Evolutionary conservation across 2,329 filamentous ascomycete genomes (phyloP).

Genomic region (Cryoendolithus antarcticus): DNA sequence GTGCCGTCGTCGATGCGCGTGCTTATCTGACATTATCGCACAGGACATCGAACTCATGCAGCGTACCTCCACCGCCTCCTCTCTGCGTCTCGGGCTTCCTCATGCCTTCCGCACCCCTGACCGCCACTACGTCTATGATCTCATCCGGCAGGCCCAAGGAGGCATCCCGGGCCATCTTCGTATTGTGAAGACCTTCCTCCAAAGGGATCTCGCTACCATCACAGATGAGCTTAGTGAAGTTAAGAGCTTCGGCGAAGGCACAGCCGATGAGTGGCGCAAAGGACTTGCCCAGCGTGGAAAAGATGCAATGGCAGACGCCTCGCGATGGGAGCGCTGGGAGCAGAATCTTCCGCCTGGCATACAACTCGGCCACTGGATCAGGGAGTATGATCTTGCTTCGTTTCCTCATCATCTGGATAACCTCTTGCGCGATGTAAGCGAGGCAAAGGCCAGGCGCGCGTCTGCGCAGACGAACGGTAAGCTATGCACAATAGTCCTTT

Average conservation of each 20-base stretch:
- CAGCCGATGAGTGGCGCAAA: conserved; percentile 67
- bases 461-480: too few relatives aligned
- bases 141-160: conserved; percentile 41
- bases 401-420: conserved; percentile 13
- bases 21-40: conserved; percentile 10
- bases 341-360: conserved; percentile 20
- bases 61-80: conserved; percentile 45
- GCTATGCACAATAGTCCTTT: too few relatives aligned
- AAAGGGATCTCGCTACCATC: conserved; percentile 49
- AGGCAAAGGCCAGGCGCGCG: too few relatives aligned
- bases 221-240: conserved; percentile 51
- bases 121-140: conserved; percentile 46
- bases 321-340: conserved; percentile 67
- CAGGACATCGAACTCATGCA: conserved; percentile 57
- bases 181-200: conserved; percentile 55
- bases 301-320: conserved; percentile 46
- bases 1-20: conserved; percentile 5
- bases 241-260: conserved; percentile 52
- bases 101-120: conserved; percentile 54
- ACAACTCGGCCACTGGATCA: conserved; percentile 18
- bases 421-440: too few relatives aligned
- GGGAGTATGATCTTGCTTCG: conserved; percentile 21
- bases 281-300: conserved; percentile 55
- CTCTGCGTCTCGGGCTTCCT: conserved; percentile 54
- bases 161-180: conserved; percentile 34